phyloP scores from a whole-genome alignment of 2,329 filamentous ascomycete species.

The Fusarium guadeloupense region DNA sequence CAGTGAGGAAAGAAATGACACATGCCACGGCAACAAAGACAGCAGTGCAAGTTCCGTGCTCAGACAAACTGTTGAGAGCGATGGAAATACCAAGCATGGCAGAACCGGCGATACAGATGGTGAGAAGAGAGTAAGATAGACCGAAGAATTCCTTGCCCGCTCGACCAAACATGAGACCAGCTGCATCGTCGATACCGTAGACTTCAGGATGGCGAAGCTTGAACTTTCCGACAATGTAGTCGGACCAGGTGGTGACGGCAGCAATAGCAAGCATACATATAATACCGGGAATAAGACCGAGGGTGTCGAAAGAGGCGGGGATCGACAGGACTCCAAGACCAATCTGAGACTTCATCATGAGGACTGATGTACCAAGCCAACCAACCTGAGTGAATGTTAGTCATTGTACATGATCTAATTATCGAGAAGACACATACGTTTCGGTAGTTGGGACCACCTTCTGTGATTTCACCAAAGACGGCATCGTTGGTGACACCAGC shows the following conservation, averaged over 20 bases:
- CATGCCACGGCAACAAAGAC: conserved; percentile 52
- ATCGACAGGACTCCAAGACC: conserved; percentile 59
- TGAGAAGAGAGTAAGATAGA: conserved; percentile 49
- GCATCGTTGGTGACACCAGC: conserved; percentile 39
- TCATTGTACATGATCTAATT: not conserved
- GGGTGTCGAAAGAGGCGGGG: conserved; percentile 54
- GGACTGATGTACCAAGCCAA: conserved; percentile 55
- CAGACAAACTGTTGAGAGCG: conserved; percentile 51
- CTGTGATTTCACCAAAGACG: conserved; percentile 45
- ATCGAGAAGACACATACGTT: conserved; percentile 32
- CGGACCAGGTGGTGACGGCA: conserved; percentile 59
- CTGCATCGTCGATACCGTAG: conserved; percentile 64
- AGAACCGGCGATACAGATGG: conserved; percentile 34
- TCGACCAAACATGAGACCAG: conserved; percentile 57
- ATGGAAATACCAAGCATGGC: conserved; percentile 49
- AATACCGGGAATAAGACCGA: conserved; percentile 60
- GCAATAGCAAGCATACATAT: conserved; percentile 54
- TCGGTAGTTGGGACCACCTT: conserved; percentile 46
- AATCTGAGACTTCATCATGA: conserved; percentile 60
- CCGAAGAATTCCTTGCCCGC: conserved; percentile 55
- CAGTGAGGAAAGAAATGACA: conserved; percentile 42
- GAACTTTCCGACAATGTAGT: conserved; percentile 59
- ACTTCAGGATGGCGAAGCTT: conserved; percentile 61
- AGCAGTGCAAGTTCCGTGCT: conserved; percentile 52
- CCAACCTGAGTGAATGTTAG: conserved; percentile 47